Conservation (phyloP, 345 rosid genomes). For the Boechera divaricarpa region DNA sequence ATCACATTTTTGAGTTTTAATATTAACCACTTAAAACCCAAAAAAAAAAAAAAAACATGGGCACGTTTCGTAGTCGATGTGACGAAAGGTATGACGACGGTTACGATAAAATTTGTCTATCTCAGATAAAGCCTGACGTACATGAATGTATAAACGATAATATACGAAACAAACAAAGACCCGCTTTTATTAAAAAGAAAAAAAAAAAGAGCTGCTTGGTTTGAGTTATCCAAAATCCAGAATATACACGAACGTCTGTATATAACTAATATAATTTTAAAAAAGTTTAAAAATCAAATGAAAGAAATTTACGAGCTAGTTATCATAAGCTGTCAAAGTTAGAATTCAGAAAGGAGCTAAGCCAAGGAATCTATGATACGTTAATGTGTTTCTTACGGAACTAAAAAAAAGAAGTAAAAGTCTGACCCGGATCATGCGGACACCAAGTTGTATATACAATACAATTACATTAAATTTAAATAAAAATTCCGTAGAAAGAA, state of each 20-base stretch:
- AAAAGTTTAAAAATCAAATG: neutral
- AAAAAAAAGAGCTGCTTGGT: neutral
- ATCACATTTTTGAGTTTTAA: no score
- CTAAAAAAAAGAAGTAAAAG: neutral
- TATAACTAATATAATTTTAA: no score
- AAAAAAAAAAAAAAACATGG: neutral
- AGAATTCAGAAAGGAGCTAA: neutral
- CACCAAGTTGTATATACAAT: conserved; percentile 9
- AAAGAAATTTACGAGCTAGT: neutral
- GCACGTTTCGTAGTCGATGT: conserved; percentile 16
- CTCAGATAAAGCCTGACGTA: neutral
- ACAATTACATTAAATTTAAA: neutral
- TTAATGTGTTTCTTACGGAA: conserved; percentile 3
- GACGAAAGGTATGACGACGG: conserved; percentile 43
- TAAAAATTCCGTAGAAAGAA: neutral
- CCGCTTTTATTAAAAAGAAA: no score
- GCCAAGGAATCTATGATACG: neutral
- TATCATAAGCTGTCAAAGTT: neutral
- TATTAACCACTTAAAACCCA: no score
- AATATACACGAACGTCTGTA: neutral
- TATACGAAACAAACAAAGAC: neutral
- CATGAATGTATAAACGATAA: neutral
- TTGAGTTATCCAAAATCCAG: neutral
- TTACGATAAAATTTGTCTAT: neutral
- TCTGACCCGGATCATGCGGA: conserved; percentile 25